Conservation (phyloP, 768 basidiomycete species). For the Solioccasus polychromus region DNA sequence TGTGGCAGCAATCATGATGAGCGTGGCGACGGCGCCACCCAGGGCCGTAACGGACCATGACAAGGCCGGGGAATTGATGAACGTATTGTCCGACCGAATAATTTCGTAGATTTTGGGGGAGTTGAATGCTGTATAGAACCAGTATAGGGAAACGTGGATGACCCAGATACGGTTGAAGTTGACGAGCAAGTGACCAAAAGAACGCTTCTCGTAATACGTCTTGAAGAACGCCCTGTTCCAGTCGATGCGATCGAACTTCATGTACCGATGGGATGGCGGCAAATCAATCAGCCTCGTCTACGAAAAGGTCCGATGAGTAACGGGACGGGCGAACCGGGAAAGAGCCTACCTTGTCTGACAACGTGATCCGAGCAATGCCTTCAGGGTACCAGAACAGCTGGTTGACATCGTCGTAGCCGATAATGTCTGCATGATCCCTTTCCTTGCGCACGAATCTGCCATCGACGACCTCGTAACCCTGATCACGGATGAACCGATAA, state of each 20-base stretch:
- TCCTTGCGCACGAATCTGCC: constrained; percentile 94
- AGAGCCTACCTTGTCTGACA: constrained; percentile 77
- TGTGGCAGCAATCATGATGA: constrained; percentile 96
- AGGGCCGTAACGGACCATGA: constrained; percentile 92
- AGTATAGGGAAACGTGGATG: constrained; percentile 91
- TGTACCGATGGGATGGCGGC: constrained; percentile 88
- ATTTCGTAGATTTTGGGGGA: constrained; percentile 80
- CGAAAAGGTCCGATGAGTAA: constrained; percentile 2
- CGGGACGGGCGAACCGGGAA: not conserved
- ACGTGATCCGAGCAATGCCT: constrained; percentile 88
- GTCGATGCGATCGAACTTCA: constrained; percentile 95
- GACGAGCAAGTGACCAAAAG: constrained; percentile 94
- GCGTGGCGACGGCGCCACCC: constrained; percentile 92
- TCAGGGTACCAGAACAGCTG: constrained; percentile 99
- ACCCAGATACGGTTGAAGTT: constrained; percentile 99
- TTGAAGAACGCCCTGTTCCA: constrained; percentile 99
- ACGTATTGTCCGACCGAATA: constrained; percentile 28
- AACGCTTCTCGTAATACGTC: constrained; percentile 97
- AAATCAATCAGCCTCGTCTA: constrained; percentile 91
- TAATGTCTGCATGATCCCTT: constrained; percentile 88
- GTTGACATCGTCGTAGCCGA: constrained; percentile 99
- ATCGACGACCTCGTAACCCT: constrained; percentile 95
- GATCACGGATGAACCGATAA: constrained; percentile 95
- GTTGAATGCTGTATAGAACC: constrained; percentile 95
- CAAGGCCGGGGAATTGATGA: constrained; percentile 68